Evolutionary conservation across 2,329 filamentous ascomycete genomes (phyloP).

Genomic region (Venturia pyrina): DNA sequence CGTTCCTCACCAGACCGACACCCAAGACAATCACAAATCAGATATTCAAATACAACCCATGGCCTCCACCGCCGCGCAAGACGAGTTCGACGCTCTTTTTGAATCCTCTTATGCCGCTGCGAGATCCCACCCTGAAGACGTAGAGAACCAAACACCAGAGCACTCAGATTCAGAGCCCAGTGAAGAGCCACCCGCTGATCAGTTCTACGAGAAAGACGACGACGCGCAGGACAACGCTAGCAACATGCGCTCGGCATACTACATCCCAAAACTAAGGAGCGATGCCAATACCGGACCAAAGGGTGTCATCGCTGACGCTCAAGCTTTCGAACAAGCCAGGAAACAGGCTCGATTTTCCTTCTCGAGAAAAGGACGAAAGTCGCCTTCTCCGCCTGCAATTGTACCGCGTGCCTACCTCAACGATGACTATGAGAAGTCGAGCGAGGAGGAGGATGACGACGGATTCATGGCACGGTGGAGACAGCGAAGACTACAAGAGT

Average conservation of each 20-base stretch:
- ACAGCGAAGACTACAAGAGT: constrained; percentile 65
- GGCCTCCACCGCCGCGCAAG: constrained; percentile 30
- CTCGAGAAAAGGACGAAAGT: neutral
- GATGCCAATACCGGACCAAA: constrained; percentile 72
- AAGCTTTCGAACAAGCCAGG: constrained; percentile 59
- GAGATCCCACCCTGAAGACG: constrained; percentile 41
- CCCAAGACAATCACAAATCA: neutral
- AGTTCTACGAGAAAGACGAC: constrained; percentile 33
- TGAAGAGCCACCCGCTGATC: neutral
- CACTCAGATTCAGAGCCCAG: neutral
- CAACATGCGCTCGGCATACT: constrained; percentile 46
- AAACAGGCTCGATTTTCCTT: constrained; percentile 19
- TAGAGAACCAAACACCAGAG: constrained; percentile 17
- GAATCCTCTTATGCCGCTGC: constrained; percentile 16
- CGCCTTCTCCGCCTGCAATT: neutral
- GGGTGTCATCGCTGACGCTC: constrained; percentile 76
- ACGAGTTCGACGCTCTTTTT: constrained; percentile 43
- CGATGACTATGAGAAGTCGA: constrained; percentile 12
- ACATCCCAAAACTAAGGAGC: constrained; percentile 50
- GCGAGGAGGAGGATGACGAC: constrained; percentile 52
- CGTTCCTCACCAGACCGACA: neutral
- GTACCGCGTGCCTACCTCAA: constrained; percentile 22
- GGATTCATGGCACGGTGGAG: constrained; percentile 79
- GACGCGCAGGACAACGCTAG: constrained; percentile 35
- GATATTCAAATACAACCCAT: neutral